Conservation (phyloP, 768 basidiomycete genomes). For the Dioszegia crocea region DNA sequence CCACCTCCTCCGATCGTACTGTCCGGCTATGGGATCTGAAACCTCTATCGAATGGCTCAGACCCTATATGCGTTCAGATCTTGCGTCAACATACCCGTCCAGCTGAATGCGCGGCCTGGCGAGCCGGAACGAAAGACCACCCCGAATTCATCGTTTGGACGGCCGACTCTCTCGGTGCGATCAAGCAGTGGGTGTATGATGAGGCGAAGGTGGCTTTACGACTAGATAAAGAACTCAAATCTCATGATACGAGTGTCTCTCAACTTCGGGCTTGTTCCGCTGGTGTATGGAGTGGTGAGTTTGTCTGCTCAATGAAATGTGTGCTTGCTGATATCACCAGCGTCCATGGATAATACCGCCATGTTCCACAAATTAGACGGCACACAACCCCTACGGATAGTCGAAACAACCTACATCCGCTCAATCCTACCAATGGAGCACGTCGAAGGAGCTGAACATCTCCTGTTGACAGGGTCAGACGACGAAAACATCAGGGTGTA, state of each 20-base stretch:
- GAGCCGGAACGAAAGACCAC: conserved; percentile 47
- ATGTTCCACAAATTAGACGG: conserved; percentile 54
- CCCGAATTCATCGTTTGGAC: conserved; percentile 60
- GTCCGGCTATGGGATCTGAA: conserved; percentile 75
- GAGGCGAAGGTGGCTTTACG: conserved; percentile 14
- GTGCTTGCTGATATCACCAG: conserved; percentile 52
- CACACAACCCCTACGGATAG: conserved; percentile 38
- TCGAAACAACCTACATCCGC: conserved; percentile 64
- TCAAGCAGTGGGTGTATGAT: conserved; percentile 76
- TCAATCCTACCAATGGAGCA: conserved; percentile 58
- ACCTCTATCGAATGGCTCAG: neutral
- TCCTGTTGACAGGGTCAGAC: conserved; percentile 68
- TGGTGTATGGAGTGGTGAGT: conserved; percentile 83
- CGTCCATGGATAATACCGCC: conserved; percentile 82
- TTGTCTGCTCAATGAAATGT: neutral
- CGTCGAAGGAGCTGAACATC: conserved; percentile 60
- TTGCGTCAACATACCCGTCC: conserved; percentile 84
- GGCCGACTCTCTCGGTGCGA: conserved; percentile 85
- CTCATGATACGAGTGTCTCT: conserved; percentile 80
- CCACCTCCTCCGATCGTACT: conserved; percentile 84
- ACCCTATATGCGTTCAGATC: conserved; percentile 57
- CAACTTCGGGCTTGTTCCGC: conserved; percentile 65
- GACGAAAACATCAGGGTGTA: conserved; percentile 79
- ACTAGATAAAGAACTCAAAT: conserved; percentile 54
- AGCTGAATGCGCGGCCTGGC: conserved; percentile 70